A percentile compares a stretch with the other conserved stretches of the same genome.
Evolutionary conservation across 805 yeast genomes (phyloP).

Genomic region (Metschnikowia koreensis): DNA sequence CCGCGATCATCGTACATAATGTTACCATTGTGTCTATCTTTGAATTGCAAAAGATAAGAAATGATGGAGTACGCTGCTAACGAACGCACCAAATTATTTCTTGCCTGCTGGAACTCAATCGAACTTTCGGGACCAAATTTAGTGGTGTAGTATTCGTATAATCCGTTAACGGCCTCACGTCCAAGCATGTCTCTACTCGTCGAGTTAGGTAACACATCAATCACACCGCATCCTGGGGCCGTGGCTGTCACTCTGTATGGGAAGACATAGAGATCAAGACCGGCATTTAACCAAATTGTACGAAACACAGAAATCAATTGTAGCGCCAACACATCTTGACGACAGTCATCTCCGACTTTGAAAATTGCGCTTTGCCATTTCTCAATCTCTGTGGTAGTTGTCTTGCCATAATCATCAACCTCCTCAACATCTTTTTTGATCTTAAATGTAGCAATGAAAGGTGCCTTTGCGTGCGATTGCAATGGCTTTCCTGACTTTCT

Average conservation of each 20-base stretch:
- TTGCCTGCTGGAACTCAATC: slow-evolving; percentile 83
- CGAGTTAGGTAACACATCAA: slow-evolving; percentile 94
- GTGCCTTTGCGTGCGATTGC: slow-evolving; percentile 98
- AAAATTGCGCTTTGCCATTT: slow-evolving; percentile 94
- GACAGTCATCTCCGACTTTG: slow-evolving; percentile 98
- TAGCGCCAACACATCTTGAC: slow-evolving; percentile 93
- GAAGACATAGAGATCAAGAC: slow-evolving; percentile 85
- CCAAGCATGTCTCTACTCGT: slow-evolving; percentile 98
- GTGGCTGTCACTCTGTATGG: slow-evolving; percentile 97
- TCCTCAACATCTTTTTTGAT: slow-evolving; percentile 59
- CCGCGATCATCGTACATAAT: slow-evolving; percentile 96
- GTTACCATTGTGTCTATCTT: slow-evolving; percentile 98
- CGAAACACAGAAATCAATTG: slow-evolving; percentile 90
- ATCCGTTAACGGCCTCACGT: slow-evolving; percentile 96
- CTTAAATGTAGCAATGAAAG: slow-evolving; percentile 94
- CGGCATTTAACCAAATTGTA: slow-evolving; percentile 83
- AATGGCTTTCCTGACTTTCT: slow-evolving; percentile 90
- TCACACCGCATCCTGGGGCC: slow-evolving; percentile 98
- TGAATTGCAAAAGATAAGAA: slow-evolving; percentile 86
- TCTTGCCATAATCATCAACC: slow-evolving; percentile 39
- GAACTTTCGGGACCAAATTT: slow-evolving; percentile 95
- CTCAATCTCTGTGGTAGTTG: slow-evolving; percentile 45
- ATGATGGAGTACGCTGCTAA: slow-evolving; percentile 93
- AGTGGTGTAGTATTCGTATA: slow-evolving; percentile 85
- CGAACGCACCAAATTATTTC: slow-evolving; percentile 90